A percentile compares a stretch with the other conserved stretches of the same genome.
Conservation (phyloP, 768 basidiomycete species). For the Leccinum obscurum region DNA sequence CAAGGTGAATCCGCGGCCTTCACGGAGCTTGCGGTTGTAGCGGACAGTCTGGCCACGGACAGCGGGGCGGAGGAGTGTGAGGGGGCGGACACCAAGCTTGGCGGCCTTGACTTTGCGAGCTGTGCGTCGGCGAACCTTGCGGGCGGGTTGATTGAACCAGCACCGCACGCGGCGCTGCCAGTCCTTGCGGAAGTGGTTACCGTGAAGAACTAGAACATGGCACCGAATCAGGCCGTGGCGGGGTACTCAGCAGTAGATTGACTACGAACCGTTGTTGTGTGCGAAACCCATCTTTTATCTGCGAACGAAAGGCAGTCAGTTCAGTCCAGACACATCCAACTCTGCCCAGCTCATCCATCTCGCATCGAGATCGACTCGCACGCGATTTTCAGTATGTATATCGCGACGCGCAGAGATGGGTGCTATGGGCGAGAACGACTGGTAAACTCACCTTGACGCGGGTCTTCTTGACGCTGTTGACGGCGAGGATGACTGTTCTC, state of each 20-base stretch:
- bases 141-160: conserved; percentile 99
- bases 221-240: conserved; percentile 10
- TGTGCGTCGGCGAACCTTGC: conserved; percentile 91
- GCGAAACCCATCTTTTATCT: conserved; percentile 39
- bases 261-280: conserved; percentile 35
- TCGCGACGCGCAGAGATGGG: neutral
- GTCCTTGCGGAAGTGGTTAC: conserved; percentile 97
- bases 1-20: conserved; percentile 95
- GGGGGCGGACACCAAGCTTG: conserved; percentile 87
- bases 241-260: conserved; percentile 28
- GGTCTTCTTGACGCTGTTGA: conserved; percentile 33
- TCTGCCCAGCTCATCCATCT: conserved; percentile 24
- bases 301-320: conserved; percentile 17
- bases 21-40: conserved; percentile 97
- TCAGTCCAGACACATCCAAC: conserved; percentile 21
- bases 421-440: conserved; percentile 1
- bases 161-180: conserved; percentile 97
- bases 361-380: neutral
- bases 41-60: conserved; percentile 95
- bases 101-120: conserved; percentile 92
- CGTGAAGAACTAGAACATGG: conserved; percentile 68
- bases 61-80: conserved; percentile 90
- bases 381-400: conserved; percentile 1
- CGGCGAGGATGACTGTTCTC: conserved; percentile 13
- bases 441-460: conserved; percentile 33